A percentile compares a stretch with the other conserved stretches of the same genome.
phyloP scores from a whole-genome alignment of 768 basidiomycete species.

The Pisolithus microcarpus region DNA sequence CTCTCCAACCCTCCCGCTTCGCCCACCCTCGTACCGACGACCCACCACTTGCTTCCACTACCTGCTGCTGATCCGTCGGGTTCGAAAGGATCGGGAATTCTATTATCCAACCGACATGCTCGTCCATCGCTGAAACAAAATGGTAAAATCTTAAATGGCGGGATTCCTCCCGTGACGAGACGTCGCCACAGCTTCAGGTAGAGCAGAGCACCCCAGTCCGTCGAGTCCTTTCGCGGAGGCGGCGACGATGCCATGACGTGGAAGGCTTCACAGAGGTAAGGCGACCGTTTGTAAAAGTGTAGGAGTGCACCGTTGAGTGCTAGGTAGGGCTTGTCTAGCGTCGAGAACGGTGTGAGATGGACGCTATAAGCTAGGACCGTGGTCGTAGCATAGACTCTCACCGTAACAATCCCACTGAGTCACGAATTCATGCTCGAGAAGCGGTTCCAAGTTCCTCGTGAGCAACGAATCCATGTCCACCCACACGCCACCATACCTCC shows the following conservation, averaged over 20 bases:
- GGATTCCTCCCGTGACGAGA: conserved; percentile 61
- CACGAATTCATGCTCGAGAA: conserved; percentile 92
- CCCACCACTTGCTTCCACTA: conserved; percentile 51
- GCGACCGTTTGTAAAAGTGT: conserved; percentile 86
- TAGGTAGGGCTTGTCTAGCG: conserved; percentile 63
- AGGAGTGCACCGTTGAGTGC: conserved; percentile 92
- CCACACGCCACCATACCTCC: conserved; percentile 92
- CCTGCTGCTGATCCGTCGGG: conserved; percentile 33
- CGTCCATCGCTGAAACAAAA: conserved; percentile 93
- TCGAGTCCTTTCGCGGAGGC: conserved; percentile 68
- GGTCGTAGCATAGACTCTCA: conserved; percentile 26
- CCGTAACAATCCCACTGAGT: conserved; percentile 99
- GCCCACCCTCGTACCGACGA: conserved; percentile 52
- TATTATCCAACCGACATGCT: conserved; percentile 86
- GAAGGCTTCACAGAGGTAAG: conserved; percentile 96
- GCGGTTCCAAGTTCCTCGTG: conserved; percentile 78
- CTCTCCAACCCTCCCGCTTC: conserved; percentile 58
- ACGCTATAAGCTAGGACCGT: neutral
- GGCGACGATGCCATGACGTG: conserved; percentile 76
- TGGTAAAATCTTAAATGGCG: conserved; percentile 87
- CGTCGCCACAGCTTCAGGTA: conserved; percentile 90
- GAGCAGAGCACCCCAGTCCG: conserved; percentile 90
- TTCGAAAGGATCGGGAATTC: conserved; percentile 86
- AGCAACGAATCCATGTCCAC: conserved; percentile 95
- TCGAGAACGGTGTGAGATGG: neutral